Conservation (phyloP, 2,329 filamentous ascomycete species). For the Ophiostoma angusticollis region DNA sequence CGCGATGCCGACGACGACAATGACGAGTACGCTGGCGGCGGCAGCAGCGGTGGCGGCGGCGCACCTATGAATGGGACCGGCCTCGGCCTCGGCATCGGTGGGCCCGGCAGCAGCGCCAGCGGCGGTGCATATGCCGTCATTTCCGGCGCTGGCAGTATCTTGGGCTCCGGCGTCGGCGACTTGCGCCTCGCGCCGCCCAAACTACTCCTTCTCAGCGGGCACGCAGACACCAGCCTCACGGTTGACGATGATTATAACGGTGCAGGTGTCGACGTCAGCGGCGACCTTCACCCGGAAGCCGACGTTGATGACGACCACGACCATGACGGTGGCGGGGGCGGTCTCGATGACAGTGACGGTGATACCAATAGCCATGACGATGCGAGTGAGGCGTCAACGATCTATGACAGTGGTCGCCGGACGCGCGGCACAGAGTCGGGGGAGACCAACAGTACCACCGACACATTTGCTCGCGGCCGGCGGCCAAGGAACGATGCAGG, state of each 20-base stretch:
- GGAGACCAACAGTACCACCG: too few relatives aligned
- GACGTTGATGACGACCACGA: constrained; percentile 19
- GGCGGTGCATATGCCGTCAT: constrained; percentile 14
- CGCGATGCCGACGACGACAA: constrained; percentile 11
- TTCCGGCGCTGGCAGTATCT: constrained; percentile 19
- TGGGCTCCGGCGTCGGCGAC: neutral
- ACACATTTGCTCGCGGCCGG: too few relatives aligned
- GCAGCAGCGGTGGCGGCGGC: constrained; percentile 1
- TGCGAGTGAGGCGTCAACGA: constrained; percentile 22
- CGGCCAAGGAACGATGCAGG: too few relatives aligned
- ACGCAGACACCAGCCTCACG: too few relatives aligned
- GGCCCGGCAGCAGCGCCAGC: constrained; percentile 7
- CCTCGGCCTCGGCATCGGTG: constrained; percentile 8
- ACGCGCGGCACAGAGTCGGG: too few relatives aligned
- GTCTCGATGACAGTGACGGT: constrained; percentile 6
- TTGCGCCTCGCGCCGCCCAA: constrained; percentile 8
- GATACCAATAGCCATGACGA: constrained; percentile 25
- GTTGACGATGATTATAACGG: too few relatives aligned
- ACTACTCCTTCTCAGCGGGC: constrained; percentile 14
- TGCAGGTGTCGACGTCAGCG: constrained; percentile 11
- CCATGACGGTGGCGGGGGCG: constrained; percentile 26
- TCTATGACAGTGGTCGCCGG: constrained; percentile 9
- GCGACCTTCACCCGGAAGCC: neutral
- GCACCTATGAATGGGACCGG: neutral
- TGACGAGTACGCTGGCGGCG: constrained; percentile 10